A percentile compares a stretch with the other conserved stretches of the same genome.
phyloP scores from a whole-genome alignment of 208 protist species.

The Crithidia sp. region DNA sequence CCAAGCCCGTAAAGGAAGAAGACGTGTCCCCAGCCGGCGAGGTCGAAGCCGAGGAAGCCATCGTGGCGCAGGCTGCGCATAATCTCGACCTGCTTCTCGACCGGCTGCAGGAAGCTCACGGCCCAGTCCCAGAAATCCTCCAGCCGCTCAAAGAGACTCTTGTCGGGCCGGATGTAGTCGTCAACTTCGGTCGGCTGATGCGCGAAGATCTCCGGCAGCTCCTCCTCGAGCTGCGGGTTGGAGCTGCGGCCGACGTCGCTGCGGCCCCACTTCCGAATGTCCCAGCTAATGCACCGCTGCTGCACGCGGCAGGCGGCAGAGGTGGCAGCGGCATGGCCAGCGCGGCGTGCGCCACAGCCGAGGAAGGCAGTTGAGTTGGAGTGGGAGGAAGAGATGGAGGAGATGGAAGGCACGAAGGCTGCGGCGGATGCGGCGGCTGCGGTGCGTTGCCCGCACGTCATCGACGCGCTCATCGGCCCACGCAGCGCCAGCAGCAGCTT shows the following conservation, averaged over 20 bases:
- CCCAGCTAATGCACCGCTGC: slow-evolving; percentile 67
- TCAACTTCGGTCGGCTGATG: slow-evolving; percentile 83
- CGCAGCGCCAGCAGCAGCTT: background rate
- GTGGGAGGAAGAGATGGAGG: too few relatives aligned
- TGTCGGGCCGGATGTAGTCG: slow-evolving; percentile 87
- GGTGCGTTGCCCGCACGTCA: too few relatives aligned
- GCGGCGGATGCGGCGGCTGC: too few relatives aligned
- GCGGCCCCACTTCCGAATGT: slow-evolving; percentile 60
- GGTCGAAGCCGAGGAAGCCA: slow-evolving; percentile 74
- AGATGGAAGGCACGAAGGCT: too few relatives aligned
- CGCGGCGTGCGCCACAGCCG: too few relatives aligned
- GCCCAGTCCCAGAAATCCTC: slow-evolving; percentile 91
- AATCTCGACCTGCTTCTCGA: slow-evolving; percentile 87
- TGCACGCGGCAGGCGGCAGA: slow-evolving; percentile 19
- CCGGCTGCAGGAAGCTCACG: slow-evolving; percentile 80
- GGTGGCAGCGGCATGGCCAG: too few relatives aligned
- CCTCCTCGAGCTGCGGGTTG: slow-evolving; percentile 67
- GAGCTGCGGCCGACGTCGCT: slow-evolving; percentile 38
- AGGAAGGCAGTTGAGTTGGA: too few relatives aligned
- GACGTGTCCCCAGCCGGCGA: slow-evolving; percentile 80
- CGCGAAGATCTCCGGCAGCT: slow-evolving; percentile 88
- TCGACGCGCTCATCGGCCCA: background rate
- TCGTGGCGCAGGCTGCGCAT: slow-evolving; percentile 79
- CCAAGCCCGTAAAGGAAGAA: slow-evolving; percentile 83
- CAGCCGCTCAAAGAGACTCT: slow-evolving; percentile 80